Evolutionary conservation across 139 green algal genomes (phyloP), one percentile per base, ranked within the genome.

Genomic region (Asterochloris sp.): DNA sequence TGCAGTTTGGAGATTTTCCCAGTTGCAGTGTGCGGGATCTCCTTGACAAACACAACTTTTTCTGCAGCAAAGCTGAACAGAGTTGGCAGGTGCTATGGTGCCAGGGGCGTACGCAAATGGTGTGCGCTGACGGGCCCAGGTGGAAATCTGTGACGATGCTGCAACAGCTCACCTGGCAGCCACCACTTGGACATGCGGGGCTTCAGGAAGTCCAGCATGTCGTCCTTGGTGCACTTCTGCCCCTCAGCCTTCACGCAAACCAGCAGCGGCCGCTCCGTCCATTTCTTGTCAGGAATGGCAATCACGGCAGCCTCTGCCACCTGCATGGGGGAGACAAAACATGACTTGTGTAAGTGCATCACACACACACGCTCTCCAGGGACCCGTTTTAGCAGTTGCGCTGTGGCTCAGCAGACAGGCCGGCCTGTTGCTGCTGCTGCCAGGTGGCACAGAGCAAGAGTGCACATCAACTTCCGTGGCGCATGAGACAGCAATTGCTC

Each of bases 261-360:
- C 62, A 97, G 90, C 87, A 97, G 84, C 13, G 93, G 93, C 17
- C 93, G 88, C 88, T 97, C 93, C 10, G 82, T 85, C 92, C 92
- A 97, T 69, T 93, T 94, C 1, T 81, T 38, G 66, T 95, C 74
- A 0, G 93, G 89, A 21, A 95, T 87, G 62, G 82, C 93, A 27
- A 96, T 89, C 76, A 95, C 91, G 4, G 92, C 92, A 13, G 93
- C 92, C 84, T 95, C 92, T 21, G 84, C 66, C n/a, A 96, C 92
- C 69, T 89, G 76, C 76, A 68, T 54, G 24, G 8, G n/a, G 26
- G 12, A 62, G 11, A 60, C 73, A 47, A 0, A 12, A 16, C n/a
- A 79, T n/a, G n/a, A 54, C 6, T 6, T 54, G 38, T 6, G 38
- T 6, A 54, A 54, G 38, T 54, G 38, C 38, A 54, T 54, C 38